phyloP scores from a whole-genome alignment of 257 asterid genomes.

The Plantago ovata region DNA sequence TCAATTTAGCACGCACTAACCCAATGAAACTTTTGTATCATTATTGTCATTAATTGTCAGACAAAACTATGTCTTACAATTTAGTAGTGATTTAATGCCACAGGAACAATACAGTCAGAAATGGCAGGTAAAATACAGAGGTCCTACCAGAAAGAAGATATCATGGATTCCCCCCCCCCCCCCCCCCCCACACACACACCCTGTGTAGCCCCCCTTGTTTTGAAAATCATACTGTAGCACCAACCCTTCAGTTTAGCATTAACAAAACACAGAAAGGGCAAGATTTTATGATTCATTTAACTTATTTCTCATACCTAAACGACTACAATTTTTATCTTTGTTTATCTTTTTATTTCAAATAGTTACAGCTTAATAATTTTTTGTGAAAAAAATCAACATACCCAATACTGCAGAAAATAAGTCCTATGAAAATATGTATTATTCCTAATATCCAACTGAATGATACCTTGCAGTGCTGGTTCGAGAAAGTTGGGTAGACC shows the following conservation, averaged over 20 bases:
- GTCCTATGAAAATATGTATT: neutral
- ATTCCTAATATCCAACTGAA: neutral
- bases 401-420: conserved; percentile 1
- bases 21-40: no score
- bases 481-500: conserved; percentile 60
- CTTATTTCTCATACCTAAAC: neutral
- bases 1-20: no score
- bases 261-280: conserved; percentile 1
- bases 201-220: neutral
- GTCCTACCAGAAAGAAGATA: neutral
- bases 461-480: conserved; percentile 79
- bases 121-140: neutral
- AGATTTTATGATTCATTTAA: neutral
- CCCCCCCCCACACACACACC: no score
- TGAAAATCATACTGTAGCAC: neutral
- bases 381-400: neutral
- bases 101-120: neutral
- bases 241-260: no score
- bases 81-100: neutral
- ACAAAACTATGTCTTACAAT: no score
- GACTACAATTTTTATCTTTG: no score
- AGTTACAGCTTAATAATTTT: neutral
- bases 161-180: neutral
- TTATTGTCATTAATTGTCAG: no score
- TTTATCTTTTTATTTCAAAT: neutral